Base-by-base conservation (phyloP, 345 rosid genomes). In the Viola odorata region DNA sequence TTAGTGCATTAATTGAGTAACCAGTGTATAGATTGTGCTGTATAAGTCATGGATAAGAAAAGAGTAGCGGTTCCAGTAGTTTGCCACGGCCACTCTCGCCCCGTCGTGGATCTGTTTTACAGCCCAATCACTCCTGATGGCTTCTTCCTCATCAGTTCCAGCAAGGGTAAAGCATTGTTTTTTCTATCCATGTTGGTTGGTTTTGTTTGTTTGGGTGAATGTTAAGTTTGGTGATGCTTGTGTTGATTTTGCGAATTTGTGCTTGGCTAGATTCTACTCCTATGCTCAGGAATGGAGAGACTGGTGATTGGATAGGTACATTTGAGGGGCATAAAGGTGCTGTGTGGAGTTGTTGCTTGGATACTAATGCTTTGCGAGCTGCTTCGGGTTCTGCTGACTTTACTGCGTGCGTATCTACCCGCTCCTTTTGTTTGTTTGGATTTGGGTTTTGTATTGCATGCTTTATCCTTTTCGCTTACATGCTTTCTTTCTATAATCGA, bases 251-350 rank as follows among this genome's bases (percentile, higher is more conserved):
- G 45, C 38, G 12, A 37, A 32, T 15, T 41, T 44, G 57, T 10
- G 13, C 45, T 45, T 59, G 52, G 38, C 54, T 62, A 94, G 99
- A 94, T 81, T 88, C 96, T 53, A 90, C 75, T 51, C 99, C 97
- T 36, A 90, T 94, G 99, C 65, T 94, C 80, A 88, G 99, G 75
- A 94, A 94, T 74, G 99, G 97, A 60, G 99, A 94, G 85, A 94
- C 96, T 57, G 99, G 97, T 59, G 99, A 94, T 49, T 94, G 97
- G 99, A 85, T 94, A 45, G 97, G 97, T 45, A 94, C 99, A 38
- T 94, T 94, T 82, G 92, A 86, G 76, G 99, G 99, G 48, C 97
- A 94, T 51, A 94, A 94, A 69, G 97, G 99, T 68, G 97, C 95
- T 11, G 97, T 94, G 58, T 94, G 99, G 99, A 90, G 99, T 69